Percentiles rank a stretch among this genome's conserved stretches.
These are phyloP conservation scores for Plantago ovata DNA, from an alignment of 257 asterid genomes.

Conservation along the genomic window DNA sequence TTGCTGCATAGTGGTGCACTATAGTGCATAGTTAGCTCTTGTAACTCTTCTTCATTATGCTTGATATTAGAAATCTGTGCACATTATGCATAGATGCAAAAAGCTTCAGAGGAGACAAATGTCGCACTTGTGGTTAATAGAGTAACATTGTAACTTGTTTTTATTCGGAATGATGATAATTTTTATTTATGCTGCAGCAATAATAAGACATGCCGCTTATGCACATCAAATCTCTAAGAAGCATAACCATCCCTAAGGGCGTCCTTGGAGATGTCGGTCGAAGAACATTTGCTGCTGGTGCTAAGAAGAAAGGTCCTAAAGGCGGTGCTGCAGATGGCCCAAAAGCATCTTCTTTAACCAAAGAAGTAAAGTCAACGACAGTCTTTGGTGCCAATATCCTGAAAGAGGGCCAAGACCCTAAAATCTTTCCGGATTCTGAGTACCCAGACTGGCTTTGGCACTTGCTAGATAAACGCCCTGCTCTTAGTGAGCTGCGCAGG, in stretches of 20 bases:
- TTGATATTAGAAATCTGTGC: too few relatives aligned
- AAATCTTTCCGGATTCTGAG: conserved; percentile 72
- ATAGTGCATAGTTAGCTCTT: too few relatives aligned
- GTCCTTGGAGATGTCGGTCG: conserved; percentile 36
- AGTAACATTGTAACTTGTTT: background rate
- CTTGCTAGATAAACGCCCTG: conserved; percentile 64
- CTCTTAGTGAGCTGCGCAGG: conserved; percentile 89
- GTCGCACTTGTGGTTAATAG: too few relatives aligned
- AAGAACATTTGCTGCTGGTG: conserved; percentile 78
- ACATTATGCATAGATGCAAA: too few relatives aligned
- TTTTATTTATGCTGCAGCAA: conserved; percentile 27
- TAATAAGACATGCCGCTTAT: conserved; percentile 37
- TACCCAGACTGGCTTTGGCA: conserved; percentile 92
- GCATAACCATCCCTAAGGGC: conserved; percentile 34
- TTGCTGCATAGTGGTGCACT: too few relatives aligned
- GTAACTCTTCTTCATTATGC: too few relatives aligned
- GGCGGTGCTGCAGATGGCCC: conserved; percentile 80
- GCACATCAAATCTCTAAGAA: conserved; percentile 39
- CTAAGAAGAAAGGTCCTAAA: conserved; percentile 84
- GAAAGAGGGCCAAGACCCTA: conserved; percentile 88
- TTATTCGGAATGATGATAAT: background rate
- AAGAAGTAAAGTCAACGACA: conserved; percentile 88
- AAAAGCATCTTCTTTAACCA: conserved; percentile 64
- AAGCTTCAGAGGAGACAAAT: too few relatives aligned
- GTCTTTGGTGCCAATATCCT: conserved; percentile 75